phyloP scores from a whole-genome alignment of 2,329 filamentous ascomycete species.

The Botryotinia calthae region DNA sequence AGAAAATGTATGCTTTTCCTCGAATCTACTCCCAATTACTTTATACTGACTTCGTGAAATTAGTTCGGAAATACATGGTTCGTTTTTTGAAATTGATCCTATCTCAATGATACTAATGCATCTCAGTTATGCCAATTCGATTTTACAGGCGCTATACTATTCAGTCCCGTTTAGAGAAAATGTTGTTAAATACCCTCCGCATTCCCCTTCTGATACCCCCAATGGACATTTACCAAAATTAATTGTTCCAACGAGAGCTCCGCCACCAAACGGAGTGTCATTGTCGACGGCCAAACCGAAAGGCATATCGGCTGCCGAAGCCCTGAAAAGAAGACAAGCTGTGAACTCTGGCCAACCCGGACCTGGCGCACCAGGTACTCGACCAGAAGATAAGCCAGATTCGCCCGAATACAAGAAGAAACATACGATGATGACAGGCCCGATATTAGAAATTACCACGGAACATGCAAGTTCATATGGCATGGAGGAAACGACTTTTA shows the following conservation, averaged over 20 bases:
- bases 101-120: constrained; percentile 32
- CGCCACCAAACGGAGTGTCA: constrained; percentile 46
- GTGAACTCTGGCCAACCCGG: constrained; percentile 54
- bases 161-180: constrained; percentile 91
- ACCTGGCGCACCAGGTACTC: constrained; percentile 47
- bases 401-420: constrained; percentile 98
- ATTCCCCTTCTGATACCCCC: constrained; percentile 67
- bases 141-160: constrained; percentile 95
- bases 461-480: constrained; percentile 79
- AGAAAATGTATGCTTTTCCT: constrained; percentile 74
- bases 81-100: constrained; percentile 15
- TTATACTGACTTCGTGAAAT: constrained; percentile 32
- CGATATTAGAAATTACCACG: constrained; percentile 78
- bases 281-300: constrained; percentile 51
- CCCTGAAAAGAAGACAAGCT: constrained; percentile 54
- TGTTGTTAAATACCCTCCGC: constrained; percentile 84
- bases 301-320: constrained; percentile 53
- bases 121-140: constrained; percentile 92
- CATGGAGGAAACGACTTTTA: constrained; percentile 94
- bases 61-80: constrained; percentile 99
- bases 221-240: constrained; percentile 57
- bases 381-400: constrained; percentile 90
- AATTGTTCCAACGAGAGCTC: constrained; percentile 56
- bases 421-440: constrained; percentile 82
- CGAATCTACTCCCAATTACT: not conserved